Evolutionary conservation across 345 rosid species (phyloP), one percentile per base, ranked within the genome.

Genomic region (Lumnitzera littorea): DNA sequence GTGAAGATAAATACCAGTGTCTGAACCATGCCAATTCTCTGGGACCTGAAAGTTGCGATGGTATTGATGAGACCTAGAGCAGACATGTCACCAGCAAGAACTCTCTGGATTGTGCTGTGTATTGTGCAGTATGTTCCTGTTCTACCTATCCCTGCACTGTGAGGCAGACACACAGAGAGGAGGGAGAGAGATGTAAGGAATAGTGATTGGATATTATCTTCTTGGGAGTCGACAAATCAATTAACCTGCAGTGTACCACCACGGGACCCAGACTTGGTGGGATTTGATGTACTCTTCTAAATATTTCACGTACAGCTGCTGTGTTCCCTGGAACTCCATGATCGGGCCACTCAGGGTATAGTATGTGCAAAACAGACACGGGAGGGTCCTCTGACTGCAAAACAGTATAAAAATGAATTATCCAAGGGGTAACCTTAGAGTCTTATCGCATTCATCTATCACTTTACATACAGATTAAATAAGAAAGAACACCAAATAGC

Each of bases 101-200:
- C 86, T 76, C 97, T 78, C 82, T 94, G 99, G 55, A 94, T 68
- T 16, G 99, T 88, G 77, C 84, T 90, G 69, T 94, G 99, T 70
- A 90, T 82, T 47, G 91, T 70, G 70, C 97, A 94, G 74, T 86
- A 94, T 52, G 99, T 80, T 71, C 99, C 99, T 11, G 95, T 90
- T 81, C 99, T 90, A 47, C 99, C 97, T 67, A 90, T 88, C 50
- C 99, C 99, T 76, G 99, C 99, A 83, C 99, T 86, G 96, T 62
- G 67, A 29, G 48, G 60, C 58, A 62, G 36, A 8, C 17, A 67
- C 20, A 63, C 50, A 47, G 10, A 65, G 62, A 78, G 83, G 27
- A 20, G 24, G 23, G 43, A 29, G 10, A 48, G 53, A 36, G 16
- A 13, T 49, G 17, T 20, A 48, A 13, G 15, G 47, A 17, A 29